phyloP scores from a whole-genome alignment of 164 flowering plant genomes.

The Sedum album region DNA sequence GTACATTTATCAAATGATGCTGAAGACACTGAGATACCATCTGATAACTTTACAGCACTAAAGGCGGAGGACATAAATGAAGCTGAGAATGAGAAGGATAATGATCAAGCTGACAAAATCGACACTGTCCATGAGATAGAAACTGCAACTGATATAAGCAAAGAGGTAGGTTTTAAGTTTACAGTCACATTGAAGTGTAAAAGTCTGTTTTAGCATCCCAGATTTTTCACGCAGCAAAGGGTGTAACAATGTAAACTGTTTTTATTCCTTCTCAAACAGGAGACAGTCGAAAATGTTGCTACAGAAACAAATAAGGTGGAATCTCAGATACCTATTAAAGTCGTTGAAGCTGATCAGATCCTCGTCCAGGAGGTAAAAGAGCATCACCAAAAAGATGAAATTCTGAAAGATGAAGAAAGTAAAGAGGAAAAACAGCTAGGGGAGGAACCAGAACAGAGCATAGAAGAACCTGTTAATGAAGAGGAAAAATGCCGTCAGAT shows the following conservation, averaged over 20 bases:
- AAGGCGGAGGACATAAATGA: neutral
- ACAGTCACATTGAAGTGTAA: no score
- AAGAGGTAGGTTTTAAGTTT: neutral
- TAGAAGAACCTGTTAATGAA: neutral
- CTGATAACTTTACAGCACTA: neutral
- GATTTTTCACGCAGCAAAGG: neutral
- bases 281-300: neutral
- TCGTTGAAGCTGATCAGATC: neutral
- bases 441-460: neutral
- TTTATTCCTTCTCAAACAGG: neutral
- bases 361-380: neutral
- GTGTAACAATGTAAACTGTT: neutral
- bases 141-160: neutral
- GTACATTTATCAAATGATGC: neutral
- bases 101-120: no score
- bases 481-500: neutral
- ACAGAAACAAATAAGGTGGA: neutral
- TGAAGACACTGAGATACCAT: neutral
- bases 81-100: neutral
- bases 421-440: neutral
- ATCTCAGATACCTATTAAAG: neutral
- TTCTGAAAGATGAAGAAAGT: neutral
- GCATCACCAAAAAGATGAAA: neutral
- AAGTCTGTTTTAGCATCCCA: neutral
- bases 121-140: neutral